Evolutionary conservation across 2,329 filamentous ascomycete genomes (phyloP).

Genomic region (Aspergillus arachidicola): DNA sequence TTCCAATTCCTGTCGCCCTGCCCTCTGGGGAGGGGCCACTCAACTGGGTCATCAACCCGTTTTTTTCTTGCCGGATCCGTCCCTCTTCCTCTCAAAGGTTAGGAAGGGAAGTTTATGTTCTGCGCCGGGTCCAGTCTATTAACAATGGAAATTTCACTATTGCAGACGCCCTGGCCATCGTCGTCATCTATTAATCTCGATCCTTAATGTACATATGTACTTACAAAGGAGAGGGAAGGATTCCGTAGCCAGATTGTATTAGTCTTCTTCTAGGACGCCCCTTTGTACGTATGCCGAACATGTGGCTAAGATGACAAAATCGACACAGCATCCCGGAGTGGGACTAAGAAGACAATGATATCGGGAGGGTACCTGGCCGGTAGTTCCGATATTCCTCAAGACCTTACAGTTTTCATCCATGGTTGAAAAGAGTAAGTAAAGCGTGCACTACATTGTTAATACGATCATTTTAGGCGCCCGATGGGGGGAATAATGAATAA

Average conservation of each 20-base stretch:
- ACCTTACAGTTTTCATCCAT: background rate
- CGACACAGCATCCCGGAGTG: background rate
- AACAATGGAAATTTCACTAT: constrained; percentile 1
- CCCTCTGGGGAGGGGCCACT: constrained; percentile 1
- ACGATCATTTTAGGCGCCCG: background rate
- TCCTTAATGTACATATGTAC: background rate
- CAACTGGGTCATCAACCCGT: constrained; percentile 6
- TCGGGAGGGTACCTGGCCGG: background rate
- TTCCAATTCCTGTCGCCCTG: constrained; percentile 14
- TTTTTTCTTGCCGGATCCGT: constrained; percentile 2
- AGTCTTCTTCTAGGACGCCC: background rate
- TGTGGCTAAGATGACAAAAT: background rate
- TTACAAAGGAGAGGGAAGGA: background rate
- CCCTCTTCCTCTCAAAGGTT: background rate
- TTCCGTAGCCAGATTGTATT: background rate
- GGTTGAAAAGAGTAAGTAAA: background rate
- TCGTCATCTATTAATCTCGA: background rate
- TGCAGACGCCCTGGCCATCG: background rate
- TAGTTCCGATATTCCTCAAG: background rate
- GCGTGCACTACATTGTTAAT: background rate
- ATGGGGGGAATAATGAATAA: background rate
- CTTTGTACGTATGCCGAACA: background rate
- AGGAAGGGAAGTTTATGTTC: constrained; percentile 2
- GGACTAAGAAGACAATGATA: constrained; percentile 2
- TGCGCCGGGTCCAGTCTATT: background rate